A percentile compares a stretch with the other conserved stretches of the same genome.
These are phyloP conservation scores for Amanita pseudoporphyria DNA, from an alignment of 768 basidiomycete species.

Conservation along the genomic window DNA sequence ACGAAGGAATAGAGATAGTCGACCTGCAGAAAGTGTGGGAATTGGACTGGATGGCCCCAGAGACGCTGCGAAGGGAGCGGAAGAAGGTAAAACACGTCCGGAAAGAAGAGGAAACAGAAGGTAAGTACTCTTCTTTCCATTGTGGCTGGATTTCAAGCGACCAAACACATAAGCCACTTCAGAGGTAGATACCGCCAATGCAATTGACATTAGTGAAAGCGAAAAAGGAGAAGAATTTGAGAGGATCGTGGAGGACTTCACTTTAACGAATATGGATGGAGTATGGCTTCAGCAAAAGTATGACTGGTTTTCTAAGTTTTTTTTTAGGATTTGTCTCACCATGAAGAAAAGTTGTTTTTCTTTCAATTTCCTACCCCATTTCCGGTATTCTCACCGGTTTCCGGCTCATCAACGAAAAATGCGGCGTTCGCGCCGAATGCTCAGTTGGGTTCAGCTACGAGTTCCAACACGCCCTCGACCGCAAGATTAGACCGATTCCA, in stretches of 20 bases:
- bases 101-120: slow-evolving; percentile 29
- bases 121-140: background rate
- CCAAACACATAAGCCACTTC: background rate
- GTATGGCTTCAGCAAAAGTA: slow-evolving; percentile 19
- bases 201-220: slow-evolving; percentile 62
- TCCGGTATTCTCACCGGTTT: slow-evolving; percentile 51
- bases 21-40: slow-evolving; percentile 70
- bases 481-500: slow-evolving; percentile 12
- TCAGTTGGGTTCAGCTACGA: slow-evolving; percentile 27
- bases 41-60: slow-evolving; percentile 88
- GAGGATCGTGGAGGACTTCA: slow-evolving; percentile 66
- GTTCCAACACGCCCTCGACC: slow-evolving; percentile 19
- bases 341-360: slow-evolving; percentile 68
- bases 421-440: slow-evolving; percentile 60
- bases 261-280: slow-evolving; percentile 20
- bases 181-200: slow-evolving; percentile 43
- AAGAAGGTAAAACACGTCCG: slow-evolving; percentile 27
- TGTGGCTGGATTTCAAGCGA: background rate
- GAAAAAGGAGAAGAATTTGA: slow-evolving; percentile 77
- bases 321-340: slow-evolving; percentile 35
- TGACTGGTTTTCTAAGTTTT: background rate
- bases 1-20: slow-evolving; percentile 80
- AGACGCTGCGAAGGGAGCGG: slow-evolving; percentile 49
- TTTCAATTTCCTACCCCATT: slow-evolving; percentile 89
- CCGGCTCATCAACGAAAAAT: slow-evolving; percentile 29